Conservation (phyloP, 352 stramenopile genomes). For the Pythium aphanidermatum region DNA sequence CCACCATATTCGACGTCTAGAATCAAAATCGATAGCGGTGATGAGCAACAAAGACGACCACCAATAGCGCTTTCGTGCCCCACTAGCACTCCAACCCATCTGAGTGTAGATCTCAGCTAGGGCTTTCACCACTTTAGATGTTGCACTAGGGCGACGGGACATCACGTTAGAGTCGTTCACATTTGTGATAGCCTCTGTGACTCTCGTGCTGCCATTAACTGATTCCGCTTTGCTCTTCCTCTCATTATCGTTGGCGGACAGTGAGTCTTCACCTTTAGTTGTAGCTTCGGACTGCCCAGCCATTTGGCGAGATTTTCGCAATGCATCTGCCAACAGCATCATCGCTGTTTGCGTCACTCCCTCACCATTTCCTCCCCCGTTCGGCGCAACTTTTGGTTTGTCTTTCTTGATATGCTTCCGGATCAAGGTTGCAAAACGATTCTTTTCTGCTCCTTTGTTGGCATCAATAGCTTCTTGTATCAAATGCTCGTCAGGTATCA, state of each 20-base stretch:
- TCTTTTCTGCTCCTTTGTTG: conserved; percentile 26
- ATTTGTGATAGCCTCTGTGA: too few species aligned
- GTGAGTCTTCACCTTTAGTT: too few species aligned
- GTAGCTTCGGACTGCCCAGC: too few species aligned
- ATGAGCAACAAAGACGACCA: conserved; percentile 30
- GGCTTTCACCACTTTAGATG: background rate
- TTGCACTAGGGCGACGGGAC: background rate
- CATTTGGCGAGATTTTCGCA: too few species aligned
- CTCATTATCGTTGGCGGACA: too few species aligned
- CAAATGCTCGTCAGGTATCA: conserved; percentile 14
- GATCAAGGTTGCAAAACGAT: conserved; percentile 37
- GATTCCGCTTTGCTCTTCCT: too few species aligned
- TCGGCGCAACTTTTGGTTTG: conserved; percentile 25
- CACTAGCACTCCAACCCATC: conserved; percentile 2
- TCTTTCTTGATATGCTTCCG: conserved; percentile 44
- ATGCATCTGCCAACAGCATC: background rate
- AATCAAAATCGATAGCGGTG: conserved; percentile 37
- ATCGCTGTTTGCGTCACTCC: background rate
- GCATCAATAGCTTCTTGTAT: background rate
- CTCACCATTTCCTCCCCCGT: conserved; percentile 2
- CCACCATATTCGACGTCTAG: conserved; percentile 38
- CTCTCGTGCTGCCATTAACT: too few species aligned
- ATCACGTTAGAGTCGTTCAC: too few species aligned
- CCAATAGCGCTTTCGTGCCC: conserved; percentile 5
- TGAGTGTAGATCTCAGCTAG: conserved; percentile 22